Percentiles rank a stretch among this genome's conserved stretches.
Evolutionary conservation across 257 asterid species (phyloP).

Genomic region (Solanum rostratum): DNA sequence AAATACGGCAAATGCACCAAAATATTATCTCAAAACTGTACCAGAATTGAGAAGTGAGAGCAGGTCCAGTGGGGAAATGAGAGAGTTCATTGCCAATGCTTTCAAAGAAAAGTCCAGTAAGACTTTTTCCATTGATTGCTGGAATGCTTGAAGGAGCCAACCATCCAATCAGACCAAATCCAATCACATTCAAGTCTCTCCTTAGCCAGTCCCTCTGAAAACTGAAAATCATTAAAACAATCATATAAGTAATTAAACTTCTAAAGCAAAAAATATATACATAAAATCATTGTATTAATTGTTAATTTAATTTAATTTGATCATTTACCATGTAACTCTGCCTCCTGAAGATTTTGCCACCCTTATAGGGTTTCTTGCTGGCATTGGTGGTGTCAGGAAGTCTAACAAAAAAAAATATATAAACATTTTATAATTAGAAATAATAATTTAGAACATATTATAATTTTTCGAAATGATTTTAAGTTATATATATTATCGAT

Average conservation of each 20-base stretch:
- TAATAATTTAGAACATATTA: background rate
- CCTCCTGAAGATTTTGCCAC: slow-evolving; percentile 63
- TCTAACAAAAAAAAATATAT: slow-evolving; percentile 13
- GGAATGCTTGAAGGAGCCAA: slow-evolving; percentile 88
- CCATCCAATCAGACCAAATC: slow-evolving; percentile 94
- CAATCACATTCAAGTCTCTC: slow-evolving; percentile 82
- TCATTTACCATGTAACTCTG: slow-evolving; percentile 55
- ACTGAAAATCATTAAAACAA: slow-evolving; percentile 15
- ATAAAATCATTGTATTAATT: background rate
- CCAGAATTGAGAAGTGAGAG: slow-evolving; percentile 79
- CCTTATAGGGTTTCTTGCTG: slow-evolving; percentile 61
- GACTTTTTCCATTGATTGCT: slow-evolving; percentile 64
- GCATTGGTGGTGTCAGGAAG: slow-evolving; percentile 40
- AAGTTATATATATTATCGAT: no score
- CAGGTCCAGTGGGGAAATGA: slow-evolving; percentile 81
- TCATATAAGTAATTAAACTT: background rate
- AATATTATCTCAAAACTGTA: background rate
- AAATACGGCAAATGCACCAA: no score
- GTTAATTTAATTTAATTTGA: background rate
- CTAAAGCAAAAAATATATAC: background rate
- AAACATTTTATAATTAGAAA: background rate
- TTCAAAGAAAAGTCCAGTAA: slow-evolving; percentile 76
- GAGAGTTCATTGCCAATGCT: slow-evolving; percentile 85
- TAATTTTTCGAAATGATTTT: background rate
- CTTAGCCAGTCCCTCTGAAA: slow-evolving; percentile 81